Percentiles rank a stretch among this genome's conserved stretches.
These are phyloP conservation scores for Talaromyces borbonicus DNA, from an alignment of 495 filamentous ascomycete genomes.

Conservation along the genomic window DNA sequence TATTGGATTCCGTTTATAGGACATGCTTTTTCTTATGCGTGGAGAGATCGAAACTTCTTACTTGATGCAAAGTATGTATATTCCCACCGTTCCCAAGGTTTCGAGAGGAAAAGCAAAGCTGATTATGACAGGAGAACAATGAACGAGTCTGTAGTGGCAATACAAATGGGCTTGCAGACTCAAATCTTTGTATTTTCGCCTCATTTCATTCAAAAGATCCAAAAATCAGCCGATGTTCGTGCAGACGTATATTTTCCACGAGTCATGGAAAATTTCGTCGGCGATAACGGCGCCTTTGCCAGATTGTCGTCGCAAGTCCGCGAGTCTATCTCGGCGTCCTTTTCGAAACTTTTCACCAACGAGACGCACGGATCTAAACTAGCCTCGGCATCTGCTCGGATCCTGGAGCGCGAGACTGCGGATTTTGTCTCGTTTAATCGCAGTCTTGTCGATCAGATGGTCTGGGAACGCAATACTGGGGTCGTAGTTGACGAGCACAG, in stretches of 20 bases:
- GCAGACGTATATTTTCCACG: constrained; percentile 25
- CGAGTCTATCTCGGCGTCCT: constrained; percentile 27
- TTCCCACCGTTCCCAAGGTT: constrained; percentile 4
- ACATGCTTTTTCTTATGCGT: constrained; percentile 39
- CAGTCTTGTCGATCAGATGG: constrained; percentile 50
- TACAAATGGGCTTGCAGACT: constrained; percentile 39
- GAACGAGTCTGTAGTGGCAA: constrained; percentile 40
- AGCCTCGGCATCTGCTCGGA: constrained; percentile 19
- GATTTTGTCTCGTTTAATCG: constrained; percentile 48
- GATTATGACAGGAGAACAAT: constrained; percentile 20
- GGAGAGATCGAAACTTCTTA: constrained; percentile 34
- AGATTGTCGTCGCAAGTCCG: constrained; percentile 23
- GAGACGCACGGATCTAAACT: constrained; percentile 35
- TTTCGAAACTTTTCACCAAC: constrained; percentile 29
- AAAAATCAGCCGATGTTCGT: constrained; percentile 26
- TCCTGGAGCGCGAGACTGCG: constrained; percentile 29
- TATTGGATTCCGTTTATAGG: constrained; percentile 53
- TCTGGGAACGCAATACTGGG: constrained; percentile 46
- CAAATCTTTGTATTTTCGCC: constrained; percentile 44
- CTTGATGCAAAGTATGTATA: constrained; percentile 29
- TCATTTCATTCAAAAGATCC: constrained; percentile 33
- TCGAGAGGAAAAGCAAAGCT: constrained; percentile 13
- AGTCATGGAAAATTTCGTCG: constrained; percentile 43
- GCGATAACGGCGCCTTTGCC: constrained; percentile 23
- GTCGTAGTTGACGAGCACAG: constrained; percentile 24